Conservation (phyloP, 2,329 filamentous ascomycete species). For the Diaporthe helianthi region DNA sequence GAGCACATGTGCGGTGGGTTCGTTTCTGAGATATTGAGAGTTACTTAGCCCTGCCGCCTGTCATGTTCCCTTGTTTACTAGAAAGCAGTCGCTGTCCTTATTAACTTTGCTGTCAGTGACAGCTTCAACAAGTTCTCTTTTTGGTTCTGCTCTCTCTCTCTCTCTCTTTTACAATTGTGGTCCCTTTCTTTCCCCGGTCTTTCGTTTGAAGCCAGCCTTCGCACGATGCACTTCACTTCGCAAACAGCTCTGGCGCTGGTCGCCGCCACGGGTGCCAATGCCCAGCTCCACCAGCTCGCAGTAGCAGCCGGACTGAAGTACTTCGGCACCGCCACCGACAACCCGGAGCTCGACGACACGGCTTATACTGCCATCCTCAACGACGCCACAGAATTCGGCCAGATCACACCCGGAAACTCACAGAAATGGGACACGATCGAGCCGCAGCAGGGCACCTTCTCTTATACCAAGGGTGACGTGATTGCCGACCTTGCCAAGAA, state of each 20-base stretch:
- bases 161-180: not conserved
- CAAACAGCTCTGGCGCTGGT: slow-evolving; percentile 34
- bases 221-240: slow-evolving; percentile 32
- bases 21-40: slow-evolving; percentile 22
- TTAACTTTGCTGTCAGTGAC: slow-evolving; percentile 4
- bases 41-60: not conserved
- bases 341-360: slow-evolving; percentile 59
- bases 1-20: slow-evolving; percentile 1
- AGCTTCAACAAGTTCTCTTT: not conserved
- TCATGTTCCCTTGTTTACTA: not conserved
- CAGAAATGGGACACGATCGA: slow-evolving; percentile 71
- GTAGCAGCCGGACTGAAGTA: slow-evolving; percentile 64
- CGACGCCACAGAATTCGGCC: slow-evolving; percentile 65
- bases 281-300: slow-evolving; percentile 59
- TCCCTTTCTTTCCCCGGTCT: slow-evolving; percentile 15
- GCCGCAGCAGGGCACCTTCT: slow-evolving; percentile 62
- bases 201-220: slow-evolving; percentile 33
- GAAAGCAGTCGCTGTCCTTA: not conserved
- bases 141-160: slow-evolving; percentile 3
- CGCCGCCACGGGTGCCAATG: slow-evolving; percentile 31
- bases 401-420: slow-evolving; percentile 69
- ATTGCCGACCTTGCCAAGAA: slow-evolving; percentile 55
- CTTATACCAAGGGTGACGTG: slow-evolving; percentile 63
- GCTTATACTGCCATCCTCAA: slow-evolving; percentile 63
- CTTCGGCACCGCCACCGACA: slow-evolving; percentile 71